A percentile compares a stretch with the other conserved stretches of the same genome.
These are phyloP conservation scores for Talaromyces verruculosus DNA, from an alignment of 2,329 filamentous ascomycete species.

Conservation along the genomic window DNA sequence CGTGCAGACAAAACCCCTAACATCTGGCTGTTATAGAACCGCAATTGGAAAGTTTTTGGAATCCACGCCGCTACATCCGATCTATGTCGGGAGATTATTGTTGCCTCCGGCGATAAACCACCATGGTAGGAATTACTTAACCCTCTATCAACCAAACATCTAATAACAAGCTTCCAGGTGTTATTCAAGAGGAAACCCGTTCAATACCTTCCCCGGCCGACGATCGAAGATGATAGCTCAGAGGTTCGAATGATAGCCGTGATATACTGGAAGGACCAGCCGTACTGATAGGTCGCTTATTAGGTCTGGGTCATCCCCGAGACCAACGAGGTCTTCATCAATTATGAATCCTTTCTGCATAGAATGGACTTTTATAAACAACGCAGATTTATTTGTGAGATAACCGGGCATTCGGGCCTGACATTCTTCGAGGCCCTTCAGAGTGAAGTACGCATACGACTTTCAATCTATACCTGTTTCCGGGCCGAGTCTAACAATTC, in stretches of 20 bases:
- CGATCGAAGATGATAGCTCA: conserved; percentile 74
- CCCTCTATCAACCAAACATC: not conserved
- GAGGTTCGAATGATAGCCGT: conserved; percentile 62
- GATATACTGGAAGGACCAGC: not conserved
- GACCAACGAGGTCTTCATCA: conserved; percentile 84
- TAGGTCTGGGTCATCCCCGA: conserved; percentile 90
- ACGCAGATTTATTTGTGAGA: conserved; percentile 91
- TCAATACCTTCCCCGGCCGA: conserved; percentile 70
- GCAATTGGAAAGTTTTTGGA: conserved; percentile 2
- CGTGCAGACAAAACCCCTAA: not conserved
- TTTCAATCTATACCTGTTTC: not conserved
- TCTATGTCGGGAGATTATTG: conserved; percentile 12
- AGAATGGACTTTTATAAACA: conserved; percentile 93
- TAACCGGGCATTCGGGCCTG: conserved; percentile 86
- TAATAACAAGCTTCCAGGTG: conserved; percentile 59
- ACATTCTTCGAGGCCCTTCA: conserved; percentile 90
- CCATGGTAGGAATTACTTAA: conserved; percentile 15
- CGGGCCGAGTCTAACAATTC: not conserved
- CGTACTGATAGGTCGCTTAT: conserved; percentile 18
- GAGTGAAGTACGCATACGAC: conserved; percentile 70
- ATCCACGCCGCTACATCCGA: conserved; percentile 19
- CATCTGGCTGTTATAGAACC: conserved; percentile 3
- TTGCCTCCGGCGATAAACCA: conserved; percentile 15
- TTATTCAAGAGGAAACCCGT: conserved; percentile 96
- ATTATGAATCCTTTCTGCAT: conserved; percentile 83